Evolutionary conservation across 176 grass and related monocot genomes (phyloP).

Genomic region (Microstegium vimineum): DNA sequence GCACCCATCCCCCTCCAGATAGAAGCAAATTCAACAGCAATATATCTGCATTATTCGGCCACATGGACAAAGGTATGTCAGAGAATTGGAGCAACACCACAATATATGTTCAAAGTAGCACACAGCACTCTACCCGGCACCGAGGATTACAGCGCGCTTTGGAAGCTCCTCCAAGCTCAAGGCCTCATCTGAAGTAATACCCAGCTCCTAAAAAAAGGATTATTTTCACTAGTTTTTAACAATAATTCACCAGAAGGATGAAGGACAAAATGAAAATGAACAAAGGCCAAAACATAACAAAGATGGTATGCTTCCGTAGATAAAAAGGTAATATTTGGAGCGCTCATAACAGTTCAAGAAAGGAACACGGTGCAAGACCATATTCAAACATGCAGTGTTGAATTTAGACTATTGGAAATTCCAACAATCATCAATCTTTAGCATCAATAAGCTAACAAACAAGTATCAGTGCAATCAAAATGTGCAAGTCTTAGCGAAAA

Average conservation of each 20-base stretch:
- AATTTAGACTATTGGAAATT: background rate
- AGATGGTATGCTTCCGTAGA: background rate
- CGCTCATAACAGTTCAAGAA: background rate
- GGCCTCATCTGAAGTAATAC: conserved; percentile 96
- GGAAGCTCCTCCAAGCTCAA: conserved; percentile 94
- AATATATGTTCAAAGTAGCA: background rate
- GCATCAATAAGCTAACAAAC: background rate
- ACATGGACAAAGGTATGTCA: conserved; percentile 10
- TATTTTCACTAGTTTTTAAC: background rate
- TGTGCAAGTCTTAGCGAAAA: background rate
- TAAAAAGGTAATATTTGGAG: background rate
- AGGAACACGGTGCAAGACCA: background rate
- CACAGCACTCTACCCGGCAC: conserved; percentile 59
- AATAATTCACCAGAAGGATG: background rate
- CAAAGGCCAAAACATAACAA: background rate
- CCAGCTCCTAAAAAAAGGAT: conserved; percentile 54
- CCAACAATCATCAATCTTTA: background rate
- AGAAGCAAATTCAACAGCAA: conserved; percentile 98
- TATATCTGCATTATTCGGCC: conserved; percentile 53
- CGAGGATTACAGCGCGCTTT: conserved; percentile 81
- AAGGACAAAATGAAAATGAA: background rate
- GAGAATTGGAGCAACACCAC: background rate
- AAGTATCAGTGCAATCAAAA: background rate
- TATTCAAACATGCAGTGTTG: background rate
- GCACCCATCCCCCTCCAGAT: conserved; percentile 92